Evolutionary conservation across 495 filamentous ascomycete genomes (phyloP).

Genomic region (Aspergillus sparsus): DNA sequence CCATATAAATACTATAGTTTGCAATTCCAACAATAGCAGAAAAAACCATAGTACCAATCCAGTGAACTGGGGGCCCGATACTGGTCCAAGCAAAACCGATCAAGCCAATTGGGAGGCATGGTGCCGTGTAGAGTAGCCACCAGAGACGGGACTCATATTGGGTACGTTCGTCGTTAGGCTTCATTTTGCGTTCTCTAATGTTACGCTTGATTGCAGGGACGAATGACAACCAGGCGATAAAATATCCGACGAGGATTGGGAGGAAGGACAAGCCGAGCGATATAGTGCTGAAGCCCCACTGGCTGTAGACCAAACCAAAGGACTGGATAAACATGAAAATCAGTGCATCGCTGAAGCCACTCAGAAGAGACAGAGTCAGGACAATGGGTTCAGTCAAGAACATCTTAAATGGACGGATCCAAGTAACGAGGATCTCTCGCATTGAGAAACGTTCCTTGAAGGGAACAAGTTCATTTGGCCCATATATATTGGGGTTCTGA

Average conservation of each 20-base stretch:
- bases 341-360: slow-evolving; percentile 62
- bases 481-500: slow-evolving; percentile 58
- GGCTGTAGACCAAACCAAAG: slow-evolving; percentile 57
- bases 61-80: slow-evolving; percentile 58
- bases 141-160: slow-evolving; percentile 64
- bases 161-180: slow-evolving; percentile 54
- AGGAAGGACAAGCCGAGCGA: slow-evolving; percentile 57
- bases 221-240: slow-evolving; percentile 57
- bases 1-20: slow-evolving; percentile 73
- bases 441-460: slow-evolving; percentile 60
- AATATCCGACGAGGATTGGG: slow-evolving; percentile 61
- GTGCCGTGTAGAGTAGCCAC: slow-evolving; percentile 59
- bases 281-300: slow-evolving; percentile 57
- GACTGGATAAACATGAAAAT: slow-evolving; percentile 71
- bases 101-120: slow-evolving; percentile 59
- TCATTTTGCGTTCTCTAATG: slow-evolving; percentile 43
- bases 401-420: slow-evolving; percentile 63
- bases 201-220: slow-evolving; percentile 57
- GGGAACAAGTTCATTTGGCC: slow-evolving; percentile 61
- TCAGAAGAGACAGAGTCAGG: slow-evolving; percentile 57
- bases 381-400: slow-evolving; percentile 64
- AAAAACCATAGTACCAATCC: slow-evolving; percentile 67
- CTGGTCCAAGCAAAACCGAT: slow-evolving; percentile 66
- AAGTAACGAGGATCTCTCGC: slow-evolving; percentile 56
- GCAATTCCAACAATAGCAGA: slow-evolving; percentile 66